Evolutionary conservation across 139 green algal genomes (phyloP), one percentile per base, ranked within the genome.

Genomic region (Pseudopediastrum boryanum): DNA sequence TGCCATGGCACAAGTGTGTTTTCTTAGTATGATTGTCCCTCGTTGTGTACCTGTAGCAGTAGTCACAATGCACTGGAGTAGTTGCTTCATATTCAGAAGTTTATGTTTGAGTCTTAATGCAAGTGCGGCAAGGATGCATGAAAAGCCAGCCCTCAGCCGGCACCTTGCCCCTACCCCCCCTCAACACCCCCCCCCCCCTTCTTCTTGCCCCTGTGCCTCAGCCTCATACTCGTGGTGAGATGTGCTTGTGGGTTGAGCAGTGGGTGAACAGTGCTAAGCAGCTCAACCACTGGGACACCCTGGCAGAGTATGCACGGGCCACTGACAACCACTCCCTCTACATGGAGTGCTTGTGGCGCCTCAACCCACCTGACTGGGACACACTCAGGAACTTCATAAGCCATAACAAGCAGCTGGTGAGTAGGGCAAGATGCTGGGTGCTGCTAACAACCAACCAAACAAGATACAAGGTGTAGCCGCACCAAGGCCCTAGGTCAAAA

Each of bases 201-300:
- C 50, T 12, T 36, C 33, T 0, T 8, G 62, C 52, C 39, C 58
- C 64, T 44, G 36, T 23, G 0, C 2, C 41, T 31, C 79, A 86
- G 71, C 75, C 83, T 1, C n/a, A n/a, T n/a, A 77, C 71, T 35
- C 83, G 86, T 39, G 84, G 86, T 35, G 86, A 91, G 84, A 59
- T 75, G 35, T 79, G 76, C n/a, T 58, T 91, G 71, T 92, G 87
- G 87, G 50, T 91, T 13, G 85, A 91, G 68, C 87, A 97, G 79
- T 99, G 97, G 91, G 70, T 98, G 42, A 31, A 71, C 3, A 95
- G 86, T 78, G 87, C 85, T 41, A 83, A 86, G 76, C 78, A 96
- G 81, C 91, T 99, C 44, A 95, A 93, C 79, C 95, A 98, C 80
- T 99, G 96, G 96, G 94, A 98, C 38, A 74, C 88, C 0, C 71